A percentile compares a stretch with the other conserved stretches of the same genome.
Evolutionary conservation across 768 basidiomycete species (phyloP).

Genomic region (Rhodosporidiobolus odoratus): DNA sequence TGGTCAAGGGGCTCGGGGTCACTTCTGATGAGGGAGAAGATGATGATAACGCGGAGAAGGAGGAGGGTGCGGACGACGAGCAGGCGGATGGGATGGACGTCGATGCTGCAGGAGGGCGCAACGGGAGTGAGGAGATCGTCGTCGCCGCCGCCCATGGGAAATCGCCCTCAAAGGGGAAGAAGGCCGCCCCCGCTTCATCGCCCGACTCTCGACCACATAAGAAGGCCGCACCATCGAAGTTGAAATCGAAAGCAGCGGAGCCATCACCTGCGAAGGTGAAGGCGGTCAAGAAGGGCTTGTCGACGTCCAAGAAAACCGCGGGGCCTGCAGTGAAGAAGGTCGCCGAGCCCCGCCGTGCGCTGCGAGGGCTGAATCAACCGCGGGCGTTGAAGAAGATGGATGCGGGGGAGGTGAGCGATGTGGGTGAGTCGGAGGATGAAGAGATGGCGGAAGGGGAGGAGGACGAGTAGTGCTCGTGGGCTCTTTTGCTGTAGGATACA

Average conservation of each 20-base stretch:
- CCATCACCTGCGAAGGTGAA: background rate
- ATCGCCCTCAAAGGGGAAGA: background rate
- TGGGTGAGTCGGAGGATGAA: slow-evolving; percentile 46
- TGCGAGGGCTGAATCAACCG: slow-evolving; percentile 5
- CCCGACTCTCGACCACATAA: background rate
- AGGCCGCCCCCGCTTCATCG: background rate
- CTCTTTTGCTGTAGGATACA: no score
- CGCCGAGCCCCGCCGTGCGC: background rate
- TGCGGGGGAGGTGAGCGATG: slow-evolving; percentile 46
- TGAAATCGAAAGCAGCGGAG: background rate
- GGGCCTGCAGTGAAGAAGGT: background rate
- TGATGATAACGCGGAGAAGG: slow-evolving; percentile 11
- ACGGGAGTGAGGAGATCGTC: background rate
- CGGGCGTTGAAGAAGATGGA: slow-evolving; percentile 37
- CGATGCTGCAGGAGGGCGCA: background rate
- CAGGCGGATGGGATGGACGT: background rate
- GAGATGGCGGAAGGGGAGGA: slow-evolving; percentile 48
- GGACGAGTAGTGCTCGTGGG: slow-evolving; percentile 49
- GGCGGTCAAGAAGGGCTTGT: background rate
- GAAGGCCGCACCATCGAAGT: background rate
- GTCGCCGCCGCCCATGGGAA: no score
- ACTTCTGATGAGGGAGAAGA: background rate
- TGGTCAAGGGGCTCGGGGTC: slow-evolving; percentile 14
- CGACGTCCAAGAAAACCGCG: background rate
- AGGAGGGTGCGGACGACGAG: no score